A percentile compares a stretch with the other conserved stretches of the same genome.
These are phyloP conservation scores for Aspergillus latus DNA, from an alignment of 2,329 filamentous ascomycete genomes.

Conservation along the genomic window DNA sequence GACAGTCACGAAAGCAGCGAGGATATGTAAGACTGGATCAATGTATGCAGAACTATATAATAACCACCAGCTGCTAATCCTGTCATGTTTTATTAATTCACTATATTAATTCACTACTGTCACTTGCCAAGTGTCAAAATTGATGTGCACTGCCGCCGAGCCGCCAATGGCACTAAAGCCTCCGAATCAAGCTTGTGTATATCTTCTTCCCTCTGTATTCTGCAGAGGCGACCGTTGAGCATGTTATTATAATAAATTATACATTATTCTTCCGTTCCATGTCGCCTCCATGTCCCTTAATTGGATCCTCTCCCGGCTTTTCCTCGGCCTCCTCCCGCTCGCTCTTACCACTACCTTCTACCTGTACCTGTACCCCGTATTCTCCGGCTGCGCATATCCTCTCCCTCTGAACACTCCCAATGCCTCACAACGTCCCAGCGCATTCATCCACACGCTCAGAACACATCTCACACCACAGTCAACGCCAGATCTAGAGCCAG, in stretches of 20 bases:
- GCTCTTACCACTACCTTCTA: conserved; percentile 70
- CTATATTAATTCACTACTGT: not conserved
- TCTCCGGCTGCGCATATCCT: conserved; percentile 79
- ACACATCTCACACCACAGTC: conserved; percentile 34
- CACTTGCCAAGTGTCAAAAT: not conserved
- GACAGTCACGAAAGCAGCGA: conserved; percentile 10
- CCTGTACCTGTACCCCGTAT: conserved; percentile 83
- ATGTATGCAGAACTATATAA: conserved; percentile 7
- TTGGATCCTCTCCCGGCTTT: conserved; percentile 46
- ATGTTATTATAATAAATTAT: not conserved
- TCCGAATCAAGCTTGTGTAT: not conserved
- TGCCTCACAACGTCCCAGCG: conserved; percentile 12
- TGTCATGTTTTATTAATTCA: not conserved
- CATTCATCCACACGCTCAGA: conserved; percentile 37
- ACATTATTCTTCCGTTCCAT: not conserved
- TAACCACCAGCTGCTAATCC: not conserved
- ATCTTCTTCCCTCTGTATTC: not conserved
- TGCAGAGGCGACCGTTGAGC: not conserved
- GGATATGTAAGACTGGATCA: conserved; percentile 9
- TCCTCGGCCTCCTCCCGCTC: conserved; percentile 60
- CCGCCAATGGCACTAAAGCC: not conserved
- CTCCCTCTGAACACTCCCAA: conserved; percentile 31
- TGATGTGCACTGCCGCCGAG: conserved; percentile 3
- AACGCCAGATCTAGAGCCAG: conserved; percentile 35
- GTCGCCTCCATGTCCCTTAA: conserved; percentile 52